Evolutionary conservation across 2,329 filamentous ascomycete genomes (phyloP), one percentile per base, ranked within the genome.

Genomic region (Colletotrichum viniferum): DNA sequence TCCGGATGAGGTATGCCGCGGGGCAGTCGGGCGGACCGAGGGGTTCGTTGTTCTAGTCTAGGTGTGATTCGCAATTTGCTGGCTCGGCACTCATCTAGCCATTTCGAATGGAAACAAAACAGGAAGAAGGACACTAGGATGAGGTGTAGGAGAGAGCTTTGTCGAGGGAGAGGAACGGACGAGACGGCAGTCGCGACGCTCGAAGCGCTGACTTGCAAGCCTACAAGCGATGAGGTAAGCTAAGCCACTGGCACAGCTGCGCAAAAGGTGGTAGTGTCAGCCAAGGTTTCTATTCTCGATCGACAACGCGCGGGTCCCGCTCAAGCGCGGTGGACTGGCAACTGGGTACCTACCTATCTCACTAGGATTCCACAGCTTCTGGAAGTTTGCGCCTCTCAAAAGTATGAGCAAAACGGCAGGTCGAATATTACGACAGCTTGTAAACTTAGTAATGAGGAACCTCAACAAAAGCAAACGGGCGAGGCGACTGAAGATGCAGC

Each of bases 201-300:
- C 36, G 30, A 67, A 24, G 73, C 58, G 63, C 69, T 75, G 63
- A 55, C 69, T 61, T 66, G 36, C 26, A 56, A 58, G 69, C 34
- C 71, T 34, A 34, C 56, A n/a, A 14, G 63, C 64, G 73, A 76
- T 76, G 73, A 76, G 73, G 73, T 76, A 76, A 76, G 73, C 73
- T 69, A 34, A 73, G 62, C 69, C 63, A 75, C 62, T 24, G 56
- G 34, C 38, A 56, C 66, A 63, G 64, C 55, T 71, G 61, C 61
- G 67, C 34, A 60, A 26, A 52, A 52, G 43, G n/a, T 48, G 55
- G 71, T 38, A 36, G 56, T 66, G 48, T 43, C 38, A 76, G 67
- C 36, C 60, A 65, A 66, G 60, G 67, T 43, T 52, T 61, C 67
- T 65, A 58, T 62, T 66, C 61, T 64, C 26, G 63, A 73, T 68